Evolutionary conservation across 2,329 filamentous ascomycete genomes (phyloP), one percentile per base, ranked within the genome.

Genomic region (Ascochyta lentis): DNA sequence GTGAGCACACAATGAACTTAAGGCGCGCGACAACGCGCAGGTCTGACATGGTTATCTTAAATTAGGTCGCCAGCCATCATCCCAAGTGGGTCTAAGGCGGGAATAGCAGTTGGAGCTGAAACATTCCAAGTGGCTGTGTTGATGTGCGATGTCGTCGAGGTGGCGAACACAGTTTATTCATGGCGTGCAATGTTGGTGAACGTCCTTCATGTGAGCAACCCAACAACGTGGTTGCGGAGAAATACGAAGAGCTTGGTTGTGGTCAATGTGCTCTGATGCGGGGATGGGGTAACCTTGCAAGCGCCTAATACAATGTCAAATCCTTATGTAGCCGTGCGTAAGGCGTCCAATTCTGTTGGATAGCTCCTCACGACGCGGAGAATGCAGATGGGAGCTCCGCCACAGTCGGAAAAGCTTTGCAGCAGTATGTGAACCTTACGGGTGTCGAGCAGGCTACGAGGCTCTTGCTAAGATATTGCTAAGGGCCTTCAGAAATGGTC

Each of bases 121-220:
- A 55, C 52, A 29, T 46, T 50, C 8, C 16, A 5, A 50, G 52
- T 49, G 46, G 52, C 52, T 55, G 26, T 46, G 41, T 50, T 29
- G 27, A 43, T 13, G 7, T 43, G 15, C 23, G 35, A 38, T 8
- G 38, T 42, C 4, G 15, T 26, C 6, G 27, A 19, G 3, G 19
- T 54, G 45, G 29, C 29, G 9, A 31, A 13, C 10, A 12, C 12
- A 12, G 29, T 15, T 10, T 15, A 6, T 31, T 15, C 1, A 31
- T 4, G 29, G 12, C 12, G 10, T 31, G 33, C 33, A 31, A 15
- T 44, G 16, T 12, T 43, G 9, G 8, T 13, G 29, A 31, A 12
- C 19, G 4, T 23, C 3, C 13, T 24, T 6, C n/a, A 16, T 40
- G n/a, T 22, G 38, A 13, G n/a, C 31, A 24, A 27, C 5, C 49